Base-by-base conservation (phyloP, 2,329 filamentous ascomycete genomes). In the Claviceps maximensis region DNA sequence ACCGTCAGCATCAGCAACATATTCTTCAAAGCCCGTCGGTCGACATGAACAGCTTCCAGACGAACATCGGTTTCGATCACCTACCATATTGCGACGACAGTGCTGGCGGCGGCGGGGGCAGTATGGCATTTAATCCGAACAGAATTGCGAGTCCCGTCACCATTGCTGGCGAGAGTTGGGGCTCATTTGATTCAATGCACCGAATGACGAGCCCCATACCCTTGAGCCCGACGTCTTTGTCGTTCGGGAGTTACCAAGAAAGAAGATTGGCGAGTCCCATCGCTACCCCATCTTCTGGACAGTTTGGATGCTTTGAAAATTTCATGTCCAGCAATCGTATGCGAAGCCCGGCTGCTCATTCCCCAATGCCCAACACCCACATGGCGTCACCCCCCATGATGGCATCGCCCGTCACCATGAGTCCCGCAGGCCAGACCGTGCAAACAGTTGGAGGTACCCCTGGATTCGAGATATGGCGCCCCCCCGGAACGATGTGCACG, bases 391-490 rank as follows among this genome's bases (percentile, higher is more conserved):
- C 60, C 33, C 58, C 64, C 21, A 60, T 60, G 50, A 55, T 60
- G 47, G 55, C 57, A 46, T 57, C 57, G 7, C 54, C 61, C 29
- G 61, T 60, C 42, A 25, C 58, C 19, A 47, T 57, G 21, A 49
- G 25, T 23, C 56, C 61, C 21, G 54, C 45, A 58, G 10, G 49
- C 3, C 56, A 60, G 17, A 49, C 55, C 31, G 48, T 58, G 5
- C 56, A 57, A 25, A 58, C 56, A 7, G 57, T 62, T 5, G 60
- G 63, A n/a, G 66, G 66, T 33, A 69, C 67, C 4, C 66, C 67
- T 38, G 67, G 67, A 17, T 69, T 69, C 53, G 62, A 65, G 25
- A 69, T 69, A 41, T 69, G 67, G 67, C 64, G 67, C 46, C 63
- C 66, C 21, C 66, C 66, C n/a, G 60, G 61, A 23, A 57, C 61